These are phyloP conservation scores for Saccharomycopsis capsularis DNA, from an alignment of 805 yeast species.

Conservation along the genomic window DNA sequence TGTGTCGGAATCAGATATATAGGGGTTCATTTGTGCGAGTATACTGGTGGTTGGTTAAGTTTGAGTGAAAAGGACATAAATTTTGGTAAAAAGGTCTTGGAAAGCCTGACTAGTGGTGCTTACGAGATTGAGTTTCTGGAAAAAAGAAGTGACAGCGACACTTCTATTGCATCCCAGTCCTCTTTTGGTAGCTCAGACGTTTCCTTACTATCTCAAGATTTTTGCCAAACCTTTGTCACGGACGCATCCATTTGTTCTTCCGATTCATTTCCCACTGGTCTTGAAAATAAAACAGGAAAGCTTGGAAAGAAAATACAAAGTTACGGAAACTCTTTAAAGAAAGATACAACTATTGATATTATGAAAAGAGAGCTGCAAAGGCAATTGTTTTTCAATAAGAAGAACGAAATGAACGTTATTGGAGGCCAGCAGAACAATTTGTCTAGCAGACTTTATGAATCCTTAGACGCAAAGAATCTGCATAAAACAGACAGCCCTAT, in stretches of 20 bases:
- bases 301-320: not conserved
- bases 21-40: slow-evolving; percentile 23
- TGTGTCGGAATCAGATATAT: slow-evolving; percentile 22
- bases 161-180: no score
- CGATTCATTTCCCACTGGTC: not conserved
- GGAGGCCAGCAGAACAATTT: not conserved
- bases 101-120: no score
- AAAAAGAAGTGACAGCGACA: not conserved
- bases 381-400: slow-evolving; percentile 46
- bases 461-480: no score
- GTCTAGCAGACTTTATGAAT: not conserved
- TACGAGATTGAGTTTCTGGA: no score
- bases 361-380: slow-evolving; percentile 46
- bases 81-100: slow-evolving; percentile 25
- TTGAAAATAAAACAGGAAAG: not conserved
- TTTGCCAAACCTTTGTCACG: no score
- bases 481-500: no score
- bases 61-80: slow-evolving; percentile 27
- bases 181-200: no score
- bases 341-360: not conserved
- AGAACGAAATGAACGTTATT: slow-evolving; percentile 50
- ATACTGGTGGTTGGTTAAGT: slow-evolving; percentile 21
- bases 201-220: no score
- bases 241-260: no score
- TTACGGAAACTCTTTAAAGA: not conserved